Conservation (phyloP, 441 rosid species). For the Jatropha podagrica region DNA sequence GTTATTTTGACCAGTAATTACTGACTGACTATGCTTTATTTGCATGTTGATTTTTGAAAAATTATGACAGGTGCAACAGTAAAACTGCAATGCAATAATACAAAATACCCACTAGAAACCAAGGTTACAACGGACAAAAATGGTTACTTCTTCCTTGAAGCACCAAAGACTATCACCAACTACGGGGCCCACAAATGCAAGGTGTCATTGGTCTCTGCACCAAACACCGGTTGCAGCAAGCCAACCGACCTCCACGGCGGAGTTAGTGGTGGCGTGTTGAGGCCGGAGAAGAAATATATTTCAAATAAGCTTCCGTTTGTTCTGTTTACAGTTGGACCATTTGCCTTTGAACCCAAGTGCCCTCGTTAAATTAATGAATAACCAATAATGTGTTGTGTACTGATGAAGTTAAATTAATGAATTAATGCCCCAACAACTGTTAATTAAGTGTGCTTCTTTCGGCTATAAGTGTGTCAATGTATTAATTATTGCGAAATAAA, state of each 20-base stretch:
- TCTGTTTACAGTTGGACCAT: conserved; percentile 60
- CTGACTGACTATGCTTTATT: neutral
- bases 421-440: too few relatives aligned
- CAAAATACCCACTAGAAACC: conserved; percentile 30
- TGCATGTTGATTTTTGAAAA: neutral
- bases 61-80: conserved; percentile 53
- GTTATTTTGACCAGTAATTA: neutral
- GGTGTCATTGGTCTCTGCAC: conserved; percentile 49
- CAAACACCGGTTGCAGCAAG: conserved; percentile 38
- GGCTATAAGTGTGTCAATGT: too few relatives aligned
- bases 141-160: conserved; percentile 62
- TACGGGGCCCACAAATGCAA: conserved; percentile 64
- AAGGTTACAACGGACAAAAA: conserved; percentile 58
- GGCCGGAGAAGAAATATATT: conserved; percentile 35
- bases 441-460: too few relatives aligned
- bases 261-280: conserved; percentile 40
- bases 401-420: too few relatives aligned
- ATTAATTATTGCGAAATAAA: neutral
- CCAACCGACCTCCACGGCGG: conserved; percentile 54
- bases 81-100: conserved; percentile 63
- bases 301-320: conserved; percentile 31
- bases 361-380: conserved; percentile 6
- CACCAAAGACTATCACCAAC: conserved; percentile 57
- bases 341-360: conserved; percentile 61
- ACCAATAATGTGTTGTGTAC: too few relatives aligned